These are phyloP conservation scores for Fraxinus angustifolia DNA, from an alignment of 305 asterid species.

Conservation along the genomic window DNA sequence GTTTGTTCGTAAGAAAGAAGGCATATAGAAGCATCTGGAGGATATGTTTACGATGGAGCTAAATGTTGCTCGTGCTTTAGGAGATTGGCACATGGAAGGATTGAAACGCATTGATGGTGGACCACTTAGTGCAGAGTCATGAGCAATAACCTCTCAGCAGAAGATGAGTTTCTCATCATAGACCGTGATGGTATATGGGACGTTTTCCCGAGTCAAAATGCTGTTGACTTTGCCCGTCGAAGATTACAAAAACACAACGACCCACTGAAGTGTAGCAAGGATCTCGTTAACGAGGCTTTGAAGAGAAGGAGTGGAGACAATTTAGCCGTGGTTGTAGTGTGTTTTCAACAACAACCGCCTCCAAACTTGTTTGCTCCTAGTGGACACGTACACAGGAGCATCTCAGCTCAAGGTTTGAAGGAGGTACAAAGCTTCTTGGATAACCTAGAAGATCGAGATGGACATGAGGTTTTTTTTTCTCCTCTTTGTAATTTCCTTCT, in stretches of 20 bases:
- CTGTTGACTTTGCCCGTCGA: constrained; percentile 89
- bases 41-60: constrained; percentile 79
- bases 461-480: constrained; percentile 14
- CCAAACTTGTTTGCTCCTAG: constrained; percentile 67
- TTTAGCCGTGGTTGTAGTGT: constrained; percentile 73
- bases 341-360: constrained; percentile 73
- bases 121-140: constrained; percentile 81
- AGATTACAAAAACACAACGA: constrained; percentile 85
- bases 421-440: constrained; percentile 83
- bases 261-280: constrained; percentile 70
- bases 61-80: constrained; percentile 87
- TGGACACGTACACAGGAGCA: constrained; percentile 83
- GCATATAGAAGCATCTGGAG: constrained; percentile 91
- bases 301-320: constrained; percentile 83
- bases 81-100: constrained; percentile 96
- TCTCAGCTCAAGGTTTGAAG: constrained; percentile 88
- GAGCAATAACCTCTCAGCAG: constrained; percentile 61
- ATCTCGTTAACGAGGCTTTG: constrained; percentile 79
- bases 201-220: constrained; percentile 86
- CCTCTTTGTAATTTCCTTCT: constrained; percentile 15
- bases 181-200: constrained; percentile 98
- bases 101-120: constrained; percentile 63
- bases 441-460: constrained; percentile 51
- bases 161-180: constrained; percentile 78
- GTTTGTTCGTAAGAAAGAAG: constrained; percentile 47